These are phyloP conservation scores for Calonectria leucothoes DNA, from an alignment of 2,329 filamentous ascomycete species.

Conservation along the genomic window DNA sequence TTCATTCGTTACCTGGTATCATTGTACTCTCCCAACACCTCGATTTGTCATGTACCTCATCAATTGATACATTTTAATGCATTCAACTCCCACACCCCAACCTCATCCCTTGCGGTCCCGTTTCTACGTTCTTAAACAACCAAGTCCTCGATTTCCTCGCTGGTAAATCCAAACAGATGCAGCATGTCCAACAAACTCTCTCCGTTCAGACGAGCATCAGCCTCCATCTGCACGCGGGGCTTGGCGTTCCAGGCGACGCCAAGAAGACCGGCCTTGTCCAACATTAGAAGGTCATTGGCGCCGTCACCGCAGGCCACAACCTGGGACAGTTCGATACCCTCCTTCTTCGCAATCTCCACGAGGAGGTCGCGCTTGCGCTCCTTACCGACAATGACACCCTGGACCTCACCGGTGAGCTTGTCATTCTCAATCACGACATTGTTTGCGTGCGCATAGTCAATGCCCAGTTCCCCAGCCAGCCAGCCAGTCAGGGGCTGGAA, in stretches of 20 bases:
- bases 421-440: constrained; percentile 75
- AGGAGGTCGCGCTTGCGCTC: constrained; percentile 80
- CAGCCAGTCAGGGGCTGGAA: constrained; percentile 91
- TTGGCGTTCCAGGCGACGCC: constrained; percentile 90
- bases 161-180: constrained; percentile 78
- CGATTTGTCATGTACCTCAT: constrained; percentile 22
- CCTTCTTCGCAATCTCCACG: constrained; percentile 75
- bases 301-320: constrained; percentile 83
- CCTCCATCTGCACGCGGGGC: constrained; percentile 82
- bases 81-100: constrained; percentile 26
- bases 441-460: constrained; percentile 92
- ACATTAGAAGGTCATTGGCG: constrained; percentile 86
- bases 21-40: constrained; percentile 29
- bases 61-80: background rate
- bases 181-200: constrained; percentile 77
- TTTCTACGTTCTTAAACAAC: constrained; percentile 29
- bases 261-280: constrained; percentile 74
- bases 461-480: constrained; percentile 82
- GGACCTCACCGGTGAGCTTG: constrained; percentile 77
- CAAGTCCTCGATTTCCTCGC: constrained; percentile 63
- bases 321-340: constrained; percentile 73
- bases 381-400: constrained; percentile 79
- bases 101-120: constrained; percentile 16
- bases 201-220: constrained; percentile 78
- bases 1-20: constrained; percentile 38